Evolutionary conservation across 1,139 yeast genomes (phyloP), one percentile per base, ranked within the genome.

Genomic region (Dujonia santamariae): DNA sequence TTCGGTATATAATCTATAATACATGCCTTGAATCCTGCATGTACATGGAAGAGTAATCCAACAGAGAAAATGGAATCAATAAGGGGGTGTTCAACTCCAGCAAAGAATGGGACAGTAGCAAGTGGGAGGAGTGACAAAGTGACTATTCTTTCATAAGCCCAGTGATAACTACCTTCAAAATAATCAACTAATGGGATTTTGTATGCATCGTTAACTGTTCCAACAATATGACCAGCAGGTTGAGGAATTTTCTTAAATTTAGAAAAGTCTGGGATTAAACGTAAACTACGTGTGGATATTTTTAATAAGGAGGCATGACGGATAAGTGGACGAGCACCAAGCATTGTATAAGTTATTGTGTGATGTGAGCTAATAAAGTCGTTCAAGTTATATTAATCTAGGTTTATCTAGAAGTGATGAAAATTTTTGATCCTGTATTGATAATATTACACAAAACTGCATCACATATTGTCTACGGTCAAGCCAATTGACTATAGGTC

Each of bases 1-100:
- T 71, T 68, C 36, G 96, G 97, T 43, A 90, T 81, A 62, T 88
- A 88, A 61, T 90, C 97, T 41, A 80, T 77, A 53, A 90, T 87
- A 64, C 96, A 86, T 26, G 95, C 72, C 51, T 80, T 80, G 62
- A 90, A 75, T 0, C 97, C 97, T 38, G 80, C 72, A 59, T 85
- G 85, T 39, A 82, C 72, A 63, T 90, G 97, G 47, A 78, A 70
- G 45, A 90, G 63, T 32, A 86, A 58, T 19, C 80, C 59, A 9
- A 81, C 67, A 24, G 84, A 74, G 43, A 86, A 64, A 4, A 79
- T 54, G 5, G 94, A 75, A 59, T 90, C 97, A 22, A 85, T 46
- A 15, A 83, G 53, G 1, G 96, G 95, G 35, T 80, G 64, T 14
- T 72, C 65, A 8, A 80, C 75, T 12, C 85, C 80, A 25, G 80